Evolutionary conservation across 2,329 filamentous ascomycete species (phyloP).

Genomic region (Aspergillus hortae): DNA sequence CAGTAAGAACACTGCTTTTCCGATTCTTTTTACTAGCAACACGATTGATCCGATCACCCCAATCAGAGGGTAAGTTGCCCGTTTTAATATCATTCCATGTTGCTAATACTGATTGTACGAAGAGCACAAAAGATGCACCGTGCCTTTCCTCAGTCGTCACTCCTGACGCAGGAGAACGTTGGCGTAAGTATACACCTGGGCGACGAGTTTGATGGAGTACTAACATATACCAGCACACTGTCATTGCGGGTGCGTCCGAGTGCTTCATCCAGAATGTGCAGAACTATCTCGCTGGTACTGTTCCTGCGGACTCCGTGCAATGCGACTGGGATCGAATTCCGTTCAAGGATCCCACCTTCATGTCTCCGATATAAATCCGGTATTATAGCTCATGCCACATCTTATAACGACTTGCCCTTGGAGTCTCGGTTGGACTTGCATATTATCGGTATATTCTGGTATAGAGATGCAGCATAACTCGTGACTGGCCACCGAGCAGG

Average conservation of each 20-base stretch:
- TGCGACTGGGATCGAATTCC: conserved; percentile 1
- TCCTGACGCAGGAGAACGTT: conserved; percentile 36
- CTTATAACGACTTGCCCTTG: too few relatives aligned
- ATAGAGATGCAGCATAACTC: background rate
- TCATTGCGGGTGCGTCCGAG: background rate
- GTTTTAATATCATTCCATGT: too few relatives aligned
- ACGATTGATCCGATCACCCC: conserved; percentile 57
- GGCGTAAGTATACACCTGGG: background rate
- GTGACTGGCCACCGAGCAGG: background rate
- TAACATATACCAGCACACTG: background rate
- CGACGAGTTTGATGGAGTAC: background rate
- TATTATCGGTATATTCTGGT: background rate
- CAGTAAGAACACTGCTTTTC: conserved; percentile 34
- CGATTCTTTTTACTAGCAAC: conserved; percentile 54
- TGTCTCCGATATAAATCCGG: background rate
- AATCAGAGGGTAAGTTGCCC: conserved; percentile 25
- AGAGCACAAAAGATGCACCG: conserved; percentile 21
- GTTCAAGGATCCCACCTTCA: background rate
- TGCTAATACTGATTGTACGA: background rate
- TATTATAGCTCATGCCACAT: background rate
- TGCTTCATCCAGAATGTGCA: background rate
- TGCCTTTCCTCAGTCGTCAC: conserved; percentile 35
- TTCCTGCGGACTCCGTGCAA: background rate
- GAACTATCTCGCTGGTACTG: background rate
- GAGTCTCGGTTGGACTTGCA: background rate